These are phyloP conservation scores for Malbranchea zuffiana DNA, from an alignment of 2,329 filamentous ascomycete genomes.

Conservation along the genomic window DNA sequence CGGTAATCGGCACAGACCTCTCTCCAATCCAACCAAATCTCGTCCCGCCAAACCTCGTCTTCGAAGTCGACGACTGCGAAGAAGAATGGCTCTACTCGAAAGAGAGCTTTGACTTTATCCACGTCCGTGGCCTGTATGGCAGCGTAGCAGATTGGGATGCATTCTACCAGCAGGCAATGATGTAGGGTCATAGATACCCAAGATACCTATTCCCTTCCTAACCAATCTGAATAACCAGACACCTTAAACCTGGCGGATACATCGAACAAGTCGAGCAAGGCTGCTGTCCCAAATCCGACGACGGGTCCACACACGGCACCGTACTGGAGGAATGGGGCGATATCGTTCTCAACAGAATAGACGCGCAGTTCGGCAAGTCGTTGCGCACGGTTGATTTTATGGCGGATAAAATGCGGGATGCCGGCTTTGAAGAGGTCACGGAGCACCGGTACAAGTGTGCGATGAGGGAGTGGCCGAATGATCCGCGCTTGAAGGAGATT, in stretches of 20 bases:
- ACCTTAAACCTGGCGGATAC: conserved; percentile 24
- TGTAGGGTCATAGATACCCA: conserved; percentile 8
- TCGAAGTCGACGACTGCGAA: conserved; percentile 27
- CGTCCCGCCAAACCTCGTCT: conserved; percentile 23
- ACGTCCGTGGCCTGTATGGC: conserved; percentile 31
- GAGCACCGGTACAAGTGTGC: conserved; percentile 34
- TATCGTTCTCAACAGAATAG: conserved; percentile 14
- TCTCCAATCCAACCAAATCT: conserved; percentile 23
- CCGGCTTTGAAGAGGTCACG: conserved; percentile 38
- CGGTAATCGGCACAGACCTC: conserved; percentile 37
- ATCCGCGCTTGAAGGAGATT: conserved; percentile 6
- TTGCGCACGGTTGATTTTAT: conserved; percentile 18
- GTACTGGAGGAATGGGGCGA: conserved; percentile 16
- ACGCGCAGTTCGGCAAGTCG: conserved; percentile 19
- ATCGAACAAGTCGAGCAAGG: conserved; percentile 25
- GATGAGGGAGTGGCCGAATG: conserved; percentile 29
- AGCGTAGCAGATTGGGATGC: conserved; percentile 25
- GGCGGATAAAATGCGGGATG: conserved; percentile 22
- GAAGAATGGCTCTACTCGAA: conserved; percentile 27
- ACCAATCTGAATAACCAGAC: conserved; percentile 14
- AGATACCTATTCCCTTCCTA: background rate
- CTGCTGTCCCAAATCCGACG: conserved; percentile 17
- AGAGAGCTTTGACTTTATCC: conserved; percentile 34
- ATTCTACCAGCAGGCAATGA: conserved; percentile 21
- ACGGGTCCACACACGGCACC: conserved; percentile 17